Evolutionary conservation across 2,329 filamentous ascomycete species (phyloP).

Genomic region (Ophiognomonia clavigignenti-juglandacearum): DNA sequence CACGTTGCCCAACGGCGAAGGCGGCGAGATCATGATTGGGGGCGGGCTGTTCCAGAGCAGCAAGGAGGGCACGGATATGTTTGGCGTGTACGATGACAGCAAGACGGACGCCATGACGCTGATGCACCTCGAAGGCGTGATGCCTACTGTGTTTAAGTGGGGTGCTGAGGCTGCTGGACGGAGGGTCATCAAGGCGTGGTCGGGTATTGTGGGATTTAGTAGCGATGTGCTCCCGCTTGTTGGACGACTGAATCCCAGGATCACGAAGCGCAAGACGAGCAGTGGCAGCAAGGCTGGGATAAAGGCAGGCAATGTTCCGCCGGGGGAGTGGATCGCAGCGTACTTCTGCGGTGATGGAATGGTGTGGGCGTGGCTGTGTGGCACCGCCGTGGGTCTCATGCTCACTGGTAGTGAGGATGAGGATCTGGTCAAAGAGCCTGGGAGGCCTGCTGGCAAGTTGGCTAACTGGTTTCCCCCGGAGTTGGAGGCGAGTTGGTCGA

Average conservation of each 20-base stretch:
- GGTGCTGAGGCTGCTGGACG: conserved; percentile 19
- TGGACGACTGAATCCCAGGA: conserved; percentile 32
- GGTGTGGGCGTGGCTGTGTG: conserved; percentile 49
- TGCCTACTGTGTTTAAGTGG: conserved; percentile 37
- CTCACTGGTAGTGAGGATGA: conserved; percentile 33
- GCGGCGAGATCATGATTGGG: conserved; percentile 48
- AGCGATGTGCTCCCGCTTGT: conserved; percentile 45
- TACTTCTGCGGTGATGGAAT: conserved; percentile 50
- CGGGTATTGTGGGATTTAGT: conserved; percentile 42
- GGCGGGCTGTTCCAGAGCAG: conserved; percentile 43
- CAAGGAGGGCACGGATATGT: conserved; percentile 36
- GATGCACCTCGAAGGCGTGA: conserved; percentile 35
- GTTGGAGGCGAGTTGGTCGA: conserved; percentile 26
- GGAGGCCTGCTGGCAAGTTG: conserved; percentile 31
- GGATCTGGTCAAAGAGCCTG: conserved; percentile 23
- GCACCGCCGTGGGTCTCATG: conserved; percentile 42
- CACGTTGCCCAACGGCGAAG: conserved; percentile 20
- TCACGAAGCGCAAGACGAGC: conserved; percentile 23
- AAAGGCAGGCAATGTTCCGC: background rate
- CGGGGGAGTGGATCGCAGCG: conserved; percentile 47
- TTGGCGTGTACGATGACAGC: conserved; percentile 44
- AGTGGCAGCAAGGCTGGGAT: background rate
- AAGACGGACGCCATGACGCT: conserved; percentile 32
- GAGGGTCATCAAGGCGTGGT: conserved; percentile 39
- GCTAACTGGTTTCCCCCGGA: conserved; percentile 37